Conservation (phyloP, 345 rosid species). For the Rhodomyrtus tomentosa region DNA sequence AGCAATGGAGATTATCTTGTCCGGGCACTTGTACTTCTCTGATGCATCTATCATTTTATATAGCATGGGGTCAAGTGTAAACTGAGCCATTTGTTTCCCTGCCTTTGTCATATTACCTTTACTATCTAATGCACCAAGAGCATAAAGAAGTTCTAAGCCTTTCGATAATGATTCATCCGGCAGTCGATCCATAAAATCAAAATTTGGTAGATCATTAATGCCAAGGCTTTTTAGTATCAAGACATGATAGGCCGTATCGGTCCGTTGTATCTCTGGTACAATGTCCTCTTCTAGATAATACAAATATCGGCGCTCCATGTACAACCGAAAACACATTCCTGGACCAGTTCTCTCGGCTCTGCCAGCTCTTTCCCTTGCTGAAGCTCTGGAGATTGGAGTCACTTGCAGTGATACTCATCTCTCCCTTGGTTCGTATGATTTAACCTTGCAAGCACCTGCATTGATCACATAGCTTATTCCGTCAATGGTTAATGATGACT, state of each 20-base stretch:
- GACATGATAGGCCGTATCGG: slow-evolving; percentile 90
- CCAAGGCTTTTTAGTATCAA: slow-evolving; percentile 95
- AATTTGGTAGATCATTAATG: slow-evolving; percentile 75
- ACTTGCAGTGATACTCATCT: slow-evolving; percentile 92
- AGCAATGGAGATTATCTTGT: slow-evolving; percentile 76
- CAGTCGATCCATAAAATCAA: slow-evolving; percentile 98
- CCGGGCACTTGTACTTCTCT: slow-evolving; percentile 82
- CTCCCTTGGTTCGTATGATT: slow-evolving; percentile 86
- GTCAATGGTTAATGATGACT: slow-evolving; percentile 89
- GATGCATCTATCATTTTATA: slow-evolving; percentile 94
- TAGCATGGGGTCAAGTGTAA: slow-evolving; percentile 90
- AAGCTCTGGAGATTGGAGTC: slow-evolving; percentile 89
- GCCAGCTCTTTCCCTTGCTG: slow-evolving; percentile 93
- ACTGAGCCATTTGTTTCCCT: slow-evolving; percentile 94
- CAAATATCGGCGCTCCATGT: slow-evolving; percentile 65
- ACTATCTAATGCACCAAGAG: slow-evolving; percentile 79
- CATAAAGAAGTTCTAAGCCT: slow-evolving; percentile 74
- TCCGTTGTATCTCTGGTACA: slow-evolving; percentile 86
- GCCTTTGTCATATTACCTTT: slow-evolving; percentile 90
- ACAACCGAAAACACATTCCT: slow-evolving; percentile 82
- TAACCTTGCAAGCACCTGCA: slow-evolving; percentile 95
- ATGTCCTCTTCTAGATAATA: slow-evolving; percentile 89
- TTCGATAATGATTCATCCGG: slow-evolving; percentile 92
- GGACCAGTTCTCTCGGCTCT: slow-evolving; percentile 98
- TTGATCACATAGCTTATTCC: slow-evolving; percentile 91